A percentile compares a stretch with the other conserved stretches of the same genome.
Conservation (phyloP, 2,329 filamentous ascomycete species). For the Arthrobotrys conoides region DNA sequence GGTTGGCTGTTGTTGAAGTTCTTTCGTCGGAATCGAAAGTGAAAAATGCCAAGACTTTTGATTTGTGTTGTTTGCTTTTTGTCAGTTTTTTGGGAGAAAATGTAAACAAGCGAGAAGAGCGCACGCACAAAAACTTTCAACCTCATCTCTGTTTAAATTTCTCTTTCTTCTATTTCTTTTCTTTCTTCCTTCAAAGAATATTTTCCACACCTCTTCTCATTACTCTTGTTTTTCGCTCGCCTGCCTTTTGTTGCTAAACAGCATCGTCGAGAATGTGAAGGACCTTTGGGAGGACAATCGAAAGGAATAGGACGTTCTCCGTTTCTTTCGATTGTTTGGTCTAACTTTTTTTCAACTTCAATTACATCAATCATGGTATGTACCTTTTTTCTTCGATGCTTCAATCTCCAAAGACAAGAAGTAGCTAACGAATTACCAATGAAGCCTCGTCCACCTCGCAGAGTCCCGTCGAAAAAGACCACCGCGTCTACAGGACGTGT, state of each 20-base stretch:
- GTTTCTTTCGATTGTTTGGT: slow-evolving; percentile 53
- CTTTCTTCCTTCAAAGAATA: neutral
- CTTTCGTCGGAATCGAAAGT: slow-evolving; percentile 11
- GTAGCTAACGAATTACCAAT: neutral
- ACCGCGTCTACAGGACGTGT: slow-evolving; percentile 49
- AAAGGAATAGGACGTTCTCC: slow-evolving; percentile 29
- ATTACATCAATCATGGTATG: slow-evolving; percentile 46
- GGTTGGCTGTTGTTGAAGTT: slow-evolving; percentile 19
- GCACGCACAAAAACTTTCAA: slow-evolving; percentile 40
- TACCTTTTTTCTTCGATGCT: neutral
- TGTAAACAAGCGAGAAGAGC: slow-evolving; percentile 59
- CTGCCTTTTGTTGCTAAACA: too few species aligned
- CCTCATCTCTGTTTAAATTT: slow-evolving; percentile 44
- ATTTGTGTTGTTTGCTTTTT: neutral
- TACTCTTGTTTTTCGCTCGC: neutral
- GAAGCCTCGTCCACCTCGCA: slow-evolving; percentile 60
- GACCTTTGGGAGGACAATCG: slow-evolving; percentile 25
- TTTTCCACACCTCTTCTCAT: neutral
- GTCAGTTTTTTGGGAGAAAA: slow-evolving; percentile 37
- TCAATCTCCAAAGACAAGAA: neutral
- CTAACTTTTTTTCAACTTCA: too few species aligned
- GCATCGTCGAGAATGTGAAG: slow-evolving; percentile 41
- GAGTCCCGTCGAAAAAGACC: slow-evolving; percentile 56
- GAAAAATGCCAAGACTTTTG: slow-evolving; percentile 49
- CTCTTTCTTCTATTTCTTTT: slow-evolving; percentile 5